Conservation (phyloP, 768 basidiomycete species). For the Pisolithus microcarpus region DNA sequence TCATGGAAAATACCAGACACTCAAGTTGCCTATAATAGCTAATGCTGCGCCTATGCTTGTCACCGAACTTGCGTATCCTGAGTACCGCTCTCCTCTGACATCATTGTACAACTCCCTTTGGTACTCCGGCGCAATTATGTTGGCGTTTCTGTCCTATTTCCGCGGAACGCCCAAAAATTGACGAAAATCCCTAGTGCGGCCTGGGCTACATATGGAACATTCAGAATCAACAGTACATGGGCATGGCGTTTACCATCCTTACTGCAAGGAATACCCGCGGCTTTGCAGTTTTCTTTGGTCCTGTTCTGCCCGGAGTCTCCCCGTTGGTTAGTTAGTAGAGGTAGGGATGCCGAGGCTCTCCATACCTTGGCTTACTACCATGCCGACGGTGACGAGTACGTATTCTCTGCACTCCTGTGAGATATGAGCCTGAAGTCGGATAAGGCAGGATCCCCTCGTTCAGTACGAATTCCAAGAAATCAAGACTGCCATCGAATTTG, state of each 20-base stretch:
- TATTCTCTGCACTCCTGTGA: background rate
- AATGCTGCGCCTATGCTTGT: conserved; percentile 79
- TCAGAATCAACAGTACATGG: conserved; percentile 61
- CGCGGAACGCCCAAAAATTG: background rate
- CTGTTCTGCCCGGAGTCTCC: conserved; percentile 78
- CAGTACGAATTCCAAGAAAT: conserved; percentile 76
- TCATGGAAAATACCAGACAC: background rate
- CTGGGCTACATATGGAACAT: conserved; percentile 82
- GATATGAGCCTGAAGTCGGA: background rate
- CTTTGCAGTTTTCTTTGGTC: conserved; percentile 59
- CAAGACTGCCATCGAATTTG: conserved; percentile 66
- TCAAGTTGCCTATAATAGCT: conserved; percentile 26
- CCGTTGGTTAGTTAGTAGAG: conserved; percentile 74
- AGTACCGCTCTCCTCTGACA: conserved; percentile 73
- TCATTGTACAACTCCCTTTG: conserved; percentile 79
- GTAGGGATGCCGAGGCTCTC: conserved; percentile 61
- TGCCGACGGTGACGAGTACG: conserved; percentile 61
- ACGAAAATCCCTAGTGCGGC: conserved; percentile 42
- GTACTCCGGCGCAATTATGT: conserved; percentile 80
- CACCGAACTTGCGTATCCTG: conserved; percentile 80
- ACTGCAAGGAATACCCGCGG: conserved; percentile 63
- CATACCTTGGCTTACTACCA: conserved; percentile 76
- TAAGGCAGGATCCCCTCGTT: conserved; percentile 57
- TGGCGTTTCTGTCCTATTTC: conserved; percentile 17
- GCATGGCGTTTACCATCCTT: conserved; percentile 78